phyloP scores from a whole-genome alignment of 129 eudicot species.

The Chrysanthemum makinoi region DNA sequence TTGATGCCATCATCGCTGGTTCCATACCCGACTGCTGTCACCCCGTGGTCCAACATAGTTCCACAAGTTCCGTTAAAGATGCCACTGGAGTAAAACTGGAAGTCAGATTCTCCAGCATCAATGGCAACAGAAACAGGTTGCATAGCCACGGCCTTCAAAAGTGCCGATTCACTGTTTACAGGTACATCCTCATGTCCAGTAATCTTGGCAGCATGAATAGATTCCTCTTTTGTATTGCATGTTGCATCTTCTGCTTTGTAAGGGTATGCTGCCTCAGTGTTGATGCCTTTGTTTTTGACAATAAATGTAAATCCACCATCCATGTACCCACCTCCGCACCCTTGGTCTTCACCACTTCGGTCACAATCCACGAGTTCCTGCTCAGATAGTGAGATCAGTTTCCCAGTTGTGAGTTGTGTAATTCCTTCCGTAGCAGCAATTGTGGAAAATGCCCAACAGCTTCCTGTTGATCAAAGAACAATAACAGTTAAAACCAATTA shows the following conservation, averaged over 20 bases:
- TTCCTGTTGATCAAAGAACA: conserved; percentile 8
- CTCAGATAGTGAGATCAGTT: conserved; percentile 27
- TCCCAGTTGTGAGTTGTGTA: conserved; percentile 8
- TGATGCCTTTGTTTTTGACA: conserved; percentile 20
- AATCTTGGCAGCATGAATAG: conserved; percentile 1
- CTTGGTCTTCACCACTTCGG: conserved; percentile 6
- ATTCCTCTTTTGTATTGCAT: conserved; percentile 14
- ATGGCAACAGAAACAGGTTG: conserved; percentile 30
- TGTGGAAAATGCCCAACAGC: conserved; percentile 33
- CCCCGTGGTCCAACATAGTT: conserved; percentile 25
- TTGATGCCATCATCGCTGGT: conserved; percentile 18
- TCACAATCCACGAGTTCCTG: conserved; percentile 36
- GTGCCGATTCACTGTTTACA: conserved; percentile 11
- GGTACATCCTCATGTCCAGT: conserved; percentile 29
- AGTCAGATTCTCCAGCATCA: conserved; percentile 18
- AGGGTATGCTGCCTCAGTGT: conserved; percentile 18
- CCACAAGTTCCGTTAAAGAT: conserved; percentile 29
- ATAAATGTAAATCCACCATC: conserved; percentile 27
- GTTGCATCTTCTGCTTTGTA: conserved; percentile 20
- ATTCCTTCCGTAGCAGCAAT: conserved; percentile 27
- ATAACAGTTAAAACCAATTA: background rate
- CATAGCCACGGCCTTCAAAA: conserved; percentile 26
- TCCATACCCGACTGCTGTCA: conserved; percentile 26
- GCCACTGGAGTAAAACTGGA: conserved; percentile 14
- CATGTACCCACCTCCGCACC: conserved; percentile 24